Conservation (phyloP, 768 basidiomycete genomes). For the Phylloporus scabripes region DNA sequence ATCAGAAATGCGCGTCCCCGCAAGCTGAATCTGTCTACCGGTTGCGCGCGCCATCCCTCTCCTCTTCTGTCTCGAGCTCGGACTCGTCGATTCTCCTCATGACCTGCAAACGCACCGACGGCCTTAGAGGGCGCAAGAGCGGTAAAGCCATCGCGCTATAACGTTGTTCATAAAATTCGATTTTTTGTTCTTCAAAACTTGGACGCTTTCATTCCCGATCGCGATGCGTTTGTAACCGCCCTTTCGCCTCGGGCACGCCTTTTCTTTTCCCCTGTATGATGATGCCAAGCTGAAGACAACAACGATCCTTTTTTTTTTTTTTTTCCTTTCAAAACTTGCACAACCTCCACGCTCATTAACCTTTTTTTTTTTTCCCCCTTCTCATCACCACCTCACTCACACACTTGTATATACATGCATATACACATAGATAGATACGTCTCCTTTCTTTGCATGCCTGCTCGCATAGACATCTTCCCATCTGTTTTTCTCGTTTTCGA, state of each 20-base stretch:
- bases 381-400: slow-evolving; percentile 21
- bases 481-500: slow-evolving; percentile 16
- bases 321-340: slow-evolving; percentile 5
- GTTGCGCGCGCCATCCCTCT: slow-evolving; percentile 16
- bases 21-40: slow-evolving; percentile 8
- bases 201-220: slow-evolving; percentile 19
- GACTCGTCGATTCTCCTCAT: slow-evolving; percentile 29
- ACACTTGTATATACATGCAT: slow-evolving; percentile 34
- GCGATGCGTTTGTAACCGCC: slow-evolving; percentile 14
- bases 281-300: slow-evolving; percentile 10
- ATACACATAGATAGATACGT: slow-evolving; percentile 34
- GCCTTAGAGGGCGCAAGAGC: slow-evolving; percentile 13
- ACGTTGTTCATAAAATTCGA: slow-evolving; percentile 4
- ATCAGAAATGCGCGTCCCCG: slow-evolving; percentile 13
- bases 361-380: no score
- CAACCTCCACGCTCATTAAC: slow-evolving; percentile 25
- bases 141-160: slow-evolving; percentile 12
- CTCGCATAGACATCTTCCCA: slow-evolving; percentile 26
- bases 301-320: slow-evolving; percentile 16
- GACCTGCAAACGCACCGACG: slow-evolving; percentile 20
- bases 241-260: background rate
- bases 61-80: slow-evolving; percentile 22
- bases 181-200: background rate
- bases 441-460: slow-evolving; percentile 19
- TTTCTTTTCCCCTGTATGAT: slow-evolving; percentile 4